A percentile compares a stretch with the other conserved stretches of the same genome.
These are phyloP conservation scores for Cryptococcus neoformans DNA, from an alignment of 1,284 basidiomycete genomes.

Conservation along the genomic window DNA sequence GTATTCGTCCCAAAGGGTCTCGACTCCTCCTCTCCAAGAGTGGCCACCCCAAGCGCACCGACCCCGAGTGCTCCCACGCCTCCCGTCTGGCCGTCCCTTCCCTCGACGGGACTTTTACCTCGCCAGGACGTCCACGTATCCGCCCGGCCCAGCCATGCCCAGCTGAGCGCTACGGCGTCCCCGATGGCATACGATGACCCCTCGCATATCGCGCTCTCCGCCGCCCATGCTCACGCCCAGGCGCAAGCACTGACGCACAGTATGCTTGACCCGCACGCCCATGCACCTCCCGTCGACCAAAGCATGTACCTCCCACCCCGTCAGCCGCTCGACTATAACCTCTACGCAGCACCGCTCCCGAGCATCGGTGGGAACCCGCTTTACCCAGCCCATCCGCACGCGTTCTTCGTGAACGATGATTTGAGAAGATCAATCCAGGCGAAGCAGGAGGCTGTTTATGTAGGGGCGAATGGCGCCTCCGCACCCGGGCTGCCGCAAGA, in stretches of 20 bases:
- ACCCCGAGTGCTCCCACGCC: background rate
- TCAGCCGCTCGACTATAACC: constrained; percentile 73
- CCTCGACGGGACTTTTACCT: background rate
- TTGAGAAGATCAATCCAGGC: constrained; percentile 76
- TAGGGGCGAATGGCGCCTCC: constrained; percentile 25
- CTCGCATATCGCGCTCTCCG: too few species aligned
- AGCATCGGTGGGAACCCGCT: constrained; percentile 53
- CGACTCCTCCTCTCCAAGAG: constrained; percentile 16
- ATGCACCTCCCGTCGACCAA: background rate
- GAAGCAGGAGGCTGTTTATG: constrained; percentile 71
- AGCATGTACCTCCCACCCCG: background rate
- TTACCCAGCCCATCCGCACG: constrained; percentile 48
- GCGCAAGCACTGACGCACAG: background rate
- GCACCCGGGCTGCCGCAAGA: constrained; percentile 72
- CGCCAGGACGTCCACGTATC: too few species aligned
- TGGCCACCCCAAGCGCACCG: background rate
- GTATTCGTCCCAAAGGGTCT: constrained; percentile 75
- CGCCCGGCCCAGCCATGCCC: too few species aligned
- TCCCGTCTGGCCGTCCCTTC: background rate
- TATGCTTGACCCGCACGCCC: background rate
- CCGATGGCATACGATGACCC: too few species aligned
- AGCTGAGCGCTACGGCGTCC: too few species aligned
- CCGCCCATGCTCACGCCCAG: background rate
- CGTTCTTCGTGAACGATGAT: constrained; percentile 66
- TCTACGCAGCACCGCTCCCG: constrained; percentile 68